Conservation (phyloP, 495 filamentous ascomycete genomes). For the Bryoglossum gracile region DNA sequence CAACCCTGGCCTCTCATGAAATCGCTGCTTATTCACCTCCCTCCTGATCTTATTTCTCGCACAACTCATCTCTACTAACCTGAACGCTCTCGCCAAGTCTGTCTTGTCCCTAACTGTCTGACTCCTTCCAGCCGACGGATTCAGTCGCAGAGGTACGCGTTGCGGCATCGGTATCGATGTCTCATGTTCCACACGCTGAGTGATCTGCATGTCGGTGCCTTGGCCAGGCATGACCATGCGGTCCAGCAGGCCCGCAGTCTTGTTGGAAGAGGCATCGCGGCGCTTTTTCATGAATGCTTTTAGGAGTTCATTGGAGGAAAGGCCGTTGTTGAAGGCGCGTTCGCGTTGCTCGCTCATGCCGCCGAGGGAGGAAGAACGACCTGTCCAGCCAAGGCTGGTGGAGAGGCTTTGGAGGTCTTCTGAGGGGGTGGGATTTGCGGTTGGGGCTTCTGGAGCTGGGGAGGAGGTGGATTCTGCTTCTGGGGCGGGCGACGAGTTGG, state of each 20-base stretch:
- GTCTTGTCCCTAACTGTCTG: conserved; percentile 39
- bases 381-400: neutral
- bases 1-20: conserved; percentile 63
- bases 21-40: conserved; percentile 47
- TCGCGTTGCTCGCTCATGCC: too few species aligned
- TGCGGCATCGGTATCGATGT: neutral
- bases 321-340: too few species aligned
- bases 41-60: conserved; percentile 44
- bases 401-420: neutral
- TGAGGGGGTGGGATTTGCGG: neutral
- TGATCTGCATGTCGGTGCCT: too few species aligned
- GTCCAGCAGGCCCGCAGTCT: too few species aligned
- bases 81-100: conserved; percentile 50
- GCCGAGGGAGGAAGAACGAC: neutral
- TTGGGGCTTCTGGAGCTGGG: neutral
- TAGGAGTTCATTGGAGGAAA: too few species aligned
- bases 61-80: conserved; percentile 39
- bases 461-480: neutral
- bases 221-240: too few species aligned
- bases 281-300: too few species aligned
- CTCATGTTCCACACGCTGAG: neutral
- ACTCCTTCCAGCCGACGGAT: conserved; percentile 51
- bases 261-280: too few species aligned
- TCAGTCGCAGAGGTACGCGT: conserved; percentile 34
- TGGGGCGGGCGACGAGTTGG: conserved; percentile 4